Evolutionary conservation across 192 early-diverging fungal species (phyloP).

Genomic region (Backusella parvicylindrica): DNA sequence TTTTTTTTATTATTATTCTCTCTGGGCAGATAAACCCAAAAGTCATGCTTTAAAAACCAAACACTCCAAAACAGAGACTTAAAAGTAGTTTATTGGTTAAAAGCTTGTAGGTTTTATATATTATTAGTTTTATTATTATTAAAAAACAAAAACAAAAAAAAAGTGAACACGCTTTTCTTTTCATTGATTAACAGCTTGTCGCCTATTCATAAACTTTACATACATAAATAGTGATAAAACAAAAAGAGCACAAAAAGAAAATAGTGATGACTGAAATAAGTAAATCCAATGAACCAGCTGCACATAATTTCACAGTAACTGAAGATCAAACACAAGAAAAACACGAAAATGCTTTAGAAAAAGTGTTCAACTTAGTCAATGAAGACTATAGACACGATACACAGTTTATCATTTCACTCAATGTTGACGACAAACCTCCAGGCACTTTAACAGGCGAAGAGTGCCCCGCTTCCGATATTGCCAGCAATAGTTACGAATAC

Average conservation of each 20-base stretch:
- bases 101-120: not conserved
- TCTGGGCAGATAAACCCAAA: not conserved
- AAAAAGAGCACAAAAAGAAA: too few species aligned
- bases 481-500: constrained; percentile 11
- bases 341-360: not conserved
- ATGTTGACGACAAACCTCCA: constrained; percentile 11
- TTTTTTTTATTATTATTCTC: not conserved
- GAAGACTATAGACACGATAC: constrained; percentile 10
- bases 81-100: not conserved
- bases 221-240: not conserved
- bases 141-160: too few species aligned
- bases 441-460: constrained; percentile 24
- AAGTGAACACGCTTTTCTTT: not conserved
- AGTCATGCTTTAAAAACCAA: not conserved
- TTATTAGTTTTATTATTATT: not conserved
- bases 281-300: not conserved
- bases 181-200: not conserved
- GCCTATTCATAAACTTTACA: not conserved
- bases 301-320: not conserved
- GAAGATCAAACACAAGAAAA: not conserved
- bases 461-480: constrained; percentile 7
- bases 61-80: not conserved
- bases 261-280: not conserved
- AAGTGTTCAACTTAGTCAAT: not conserved
- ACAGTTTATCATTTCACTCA: not conserved